Conservation (phyloP, 2,329 filamentous ascomycete species). For the Colletotrichum tropicicola region DNA sequence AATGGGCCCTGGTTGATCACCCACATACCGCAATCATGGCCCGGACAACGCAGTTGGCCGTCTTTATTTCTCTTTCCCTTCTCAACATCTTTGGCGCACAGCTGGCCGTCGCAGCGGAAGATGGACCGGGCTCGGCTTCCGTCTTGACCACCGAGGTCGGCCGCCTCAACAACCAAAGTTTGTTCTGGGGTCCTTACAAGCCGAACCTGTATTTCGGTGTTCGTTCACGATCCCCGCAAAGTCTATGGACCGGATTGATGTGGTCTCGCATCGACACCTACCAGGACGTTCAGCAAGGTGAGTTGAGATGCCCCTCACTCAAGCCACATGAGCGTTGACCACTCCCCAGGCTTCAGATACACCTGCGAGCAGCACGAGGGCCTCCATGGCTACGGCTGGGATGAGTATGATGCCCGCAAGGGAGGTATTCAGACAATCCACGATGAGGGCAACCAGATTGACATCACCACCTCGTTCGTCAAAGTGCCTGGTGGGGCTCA, state of each 20-base stretch:
- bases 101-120: constrained; percentile 30
- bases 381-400: constrained; percentile 97
- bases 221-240: constrained; percentile 82
- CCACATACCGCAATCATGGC: constrained; percentile 32
- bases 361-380: constrained; percentile 96
- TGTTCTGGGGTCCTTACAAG: constrained; percentile 96
- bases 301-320: constrained; percentile 60
- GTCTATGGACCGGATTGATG: constrained; percentile 83
- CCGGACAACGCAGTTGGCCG: constrained; percentile 37
- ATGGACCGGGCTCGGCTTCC: constrained; percentile 34
- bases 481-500: constrained; percentile 88
- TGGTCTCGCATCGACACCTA: constrained; percentile 90
- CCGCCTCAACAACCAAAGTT: constrained; percentile 77
- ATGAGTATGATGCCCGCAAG: constrained; percentile 90
- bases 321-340: neutral
- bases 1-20: constrained; percentile 19
- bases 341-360: constrained; percentile 80
- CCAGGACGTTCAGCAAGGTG: constrained; percentile 78
- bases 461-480: constrained; percentile 92
- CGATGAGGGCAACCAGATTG: constrained; percentile 86
- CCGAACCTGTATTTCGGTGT: constrained; percentile 96
- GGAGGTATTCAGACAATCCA: constrained; percentile 92
- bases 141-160: constrained; percentile 59
- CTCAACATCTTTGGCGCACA: constrained; percentile 32
- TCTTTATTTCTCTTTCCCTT: constrained; percentile 35